Conservation (phyloP, 2,329 filamentous ascomycete species). For the Monosporascus ibericus region DNA sequence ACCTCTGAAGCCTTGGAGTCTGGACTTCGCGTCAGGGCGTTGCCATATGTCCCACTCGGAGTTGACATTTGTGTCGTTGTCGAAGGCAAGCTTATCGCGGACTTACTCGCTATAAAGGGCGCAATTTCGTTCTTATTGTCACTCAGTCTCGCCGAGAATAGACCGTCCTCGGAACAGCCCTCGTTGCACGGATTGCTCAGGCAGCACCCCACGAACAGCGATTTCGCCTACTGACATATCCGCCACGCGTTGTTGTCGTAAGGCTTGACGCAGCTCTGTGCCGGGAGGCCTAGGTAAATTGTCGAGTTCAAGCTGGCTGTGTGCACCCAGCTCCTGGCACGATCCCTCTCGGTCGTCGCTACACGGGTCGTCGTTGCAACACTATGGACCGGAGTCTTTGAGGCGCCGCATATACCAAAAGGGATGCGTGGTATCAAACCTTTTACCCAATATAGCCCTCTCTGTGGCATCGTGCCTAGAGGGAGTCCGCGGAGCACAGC, state of each 20-base stretch:
- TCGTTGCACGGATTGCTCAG: conserved; percentile 27
- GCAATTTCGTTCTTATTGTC: conserved; percentile 9
- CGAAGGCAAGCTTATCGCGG: neutral
- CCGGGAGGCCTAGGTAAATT: too few relatives aligned
- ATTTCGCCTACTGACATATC: conserved; percentile 23
- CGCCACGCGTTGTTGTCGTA: conserved; percentile 24
- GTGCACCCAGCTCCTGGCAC: too few relatives aligned
- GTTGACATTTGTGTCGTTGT: neutral
- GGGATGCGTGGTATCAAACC: too few relatives aligned
- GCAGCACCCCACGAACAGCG: conserved; percentile 33
- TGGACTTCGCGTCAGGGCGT: too few relatives aligned
- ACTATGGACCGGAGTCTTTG: too few relatives aligned
- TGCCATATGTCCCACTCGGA: neutral
- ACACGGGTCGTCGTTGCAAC: too few relatives aligned
- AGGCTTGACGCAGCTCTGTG: conserved; percentile 16
- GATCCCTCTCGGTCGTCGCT: too few relatives aligned
- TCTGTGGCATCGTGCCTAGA: too few relatives aligned
- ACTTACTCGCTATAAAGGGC: conserved; percentile 8
- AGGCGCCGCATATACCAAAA: too few relatives aligned
- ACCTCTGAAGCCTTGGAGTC: neutral
- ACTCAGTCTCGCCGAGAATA: conserved; percentile 19
- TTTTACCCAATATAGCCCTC: too few relatives aligned
- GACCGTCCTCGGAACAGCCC: conserved; percentile 23
- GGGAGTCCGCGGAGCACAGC: too few relatives aligned
- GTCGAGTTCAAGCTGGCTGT: too few relatives aligned